Evolutionary conservation across 768 basidiomycete genomes (phyloP).

Genomic region (Russula earlei): DNA sequence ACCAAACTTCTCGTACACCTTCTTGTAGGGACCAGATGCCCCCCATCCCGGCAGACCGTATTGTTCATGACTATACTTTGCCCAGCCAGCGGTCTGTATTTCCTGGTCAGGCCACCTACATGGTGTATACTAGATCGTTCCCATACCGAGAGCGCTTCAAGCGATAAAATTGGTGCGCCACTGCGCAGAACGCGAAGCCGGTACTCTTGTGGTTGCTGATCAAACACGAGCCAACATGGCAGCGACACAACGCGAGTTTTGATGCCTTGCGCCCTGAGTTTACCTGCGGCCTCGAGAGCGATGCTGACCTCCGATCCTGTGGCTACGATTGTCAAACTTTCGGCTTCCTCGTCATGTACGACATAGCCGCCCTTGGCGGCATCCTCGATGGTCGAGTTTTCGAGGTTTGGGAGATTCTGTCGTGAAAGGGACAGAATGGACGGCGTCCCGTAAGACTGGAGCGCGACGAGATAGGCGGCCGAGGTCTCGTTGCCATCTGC

Average conservation of each 20-base stretch:
- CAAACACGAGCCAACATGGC: conserved; percentile 86
- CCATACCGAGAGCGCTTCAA: conserved; percentile 69
- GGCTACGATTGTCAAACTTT: conserved; percentile 84
- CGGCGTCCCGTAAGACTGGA: conserved; percentile 67
- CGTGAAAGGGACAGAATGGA: conserved; percentile 77
- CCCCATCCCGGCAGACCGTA: conserved; percentile 72
- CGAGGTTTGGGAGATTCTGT: conserved; percentile 90
- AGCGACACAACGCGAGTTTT: conserved; percentile 78
- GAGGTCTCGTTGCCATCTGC: conserved; percentile 98
- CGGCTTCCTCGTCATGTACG: conserved; percentile 65
- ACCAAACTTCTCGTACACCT: conserved; percentile 88
- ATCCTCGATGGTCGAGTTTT: conserved; percentile 75
- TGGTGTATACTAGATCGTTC: neutral
- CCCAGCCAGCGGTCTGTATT: conserved; percentile 65
- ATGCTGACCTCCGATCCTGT: conserved; percentile 86
- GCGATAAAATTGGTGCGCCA: conserved; percentile 80
- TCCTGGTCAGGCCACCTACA: conserved; percentile 10
- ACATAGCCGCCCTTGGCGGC: conserved; percentile 86
- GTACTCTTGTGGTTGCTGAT: conserved; percentile 74
- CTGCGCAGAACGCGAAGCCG: conserved; percentile 76
- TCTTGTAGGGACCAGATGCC: conserved; percentile 80
- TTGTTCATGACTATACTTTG: conserved; percentile 86
- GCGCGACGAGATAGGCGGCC: conserved; percentile 75
- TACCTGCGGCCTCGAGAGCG: conserved; percentile 75
- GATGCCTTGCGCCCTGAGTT: conserved; percentile 68